A percentile compares a stretch with the other conserved stretches of the same genome.
phyloP scores from a whole-genome alignment of 1,284 basidiomycete species.

The Rhodofomes roseus region DNA sequence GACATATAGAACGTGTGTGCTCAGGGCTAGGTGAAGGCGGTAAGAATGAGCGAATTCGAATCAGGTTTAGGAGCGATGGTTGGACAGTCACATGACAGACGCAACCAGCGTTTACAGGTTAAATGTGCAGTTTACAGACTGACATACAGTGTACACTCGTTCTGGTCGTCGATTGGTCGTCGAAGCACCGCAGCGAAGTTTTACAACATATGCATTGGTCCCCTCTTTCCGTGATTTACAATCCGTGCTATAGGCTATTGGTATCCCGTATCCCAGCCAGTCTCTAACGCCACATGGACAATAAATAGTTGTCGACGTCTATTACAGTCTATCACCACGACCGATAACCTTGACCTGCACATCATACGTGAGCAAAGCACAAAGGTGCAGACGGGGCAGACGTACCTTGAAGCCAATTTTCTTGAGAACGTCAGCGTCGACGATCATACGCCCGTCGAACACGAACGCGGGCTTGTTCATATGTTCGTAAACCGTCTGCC shows the following conservation, averaged over 20 bases:
- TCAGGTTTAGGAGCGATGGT: too few species aligned
- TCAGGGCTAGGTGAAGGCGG: too few species aligned
- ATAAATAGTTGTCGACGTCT: not conserved
- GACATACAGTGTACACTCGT: too few species aligned
- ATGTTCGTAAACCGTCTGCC: conserved; percentile 77
- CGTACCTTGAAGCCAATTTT: conserved; percentile 91
- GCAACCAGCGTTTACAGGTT: too few species aligned
- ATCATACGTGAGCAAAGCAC: not conserved
- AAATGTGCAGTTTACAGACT: too few species aligned
- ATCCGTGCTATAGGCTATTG: not conserved
- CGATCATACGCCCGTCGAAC: conserved; percentile 88
- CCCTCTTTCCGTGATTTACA: not conserved
- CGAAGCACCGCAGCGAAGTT: too few species aligned
- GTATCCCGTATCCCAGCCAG: not conserved
- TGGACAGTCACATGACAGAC: too few species aligned
- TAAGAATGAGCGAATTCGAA: too few species aligned
- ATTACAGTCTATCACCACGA: conserved; percentile 23
- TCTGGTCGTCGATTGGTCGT: too few species aligned
- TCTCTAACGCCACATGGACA: not conserved
- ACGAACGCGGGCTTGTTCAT: conserved; percentile 98
- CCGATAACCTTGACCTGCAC: conserved; percentile 30
- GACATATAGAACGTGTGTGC: too few species aligned
- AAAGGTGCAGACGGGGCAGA: conserved; percentile 3
- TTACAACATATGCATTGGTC: too few species aligned
- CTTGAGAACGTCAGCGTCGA: conserved; percentile 78